Conservation (phyloP, 805 yeast species). For the Wickerhamomyces subpelliculosus region DNA sequence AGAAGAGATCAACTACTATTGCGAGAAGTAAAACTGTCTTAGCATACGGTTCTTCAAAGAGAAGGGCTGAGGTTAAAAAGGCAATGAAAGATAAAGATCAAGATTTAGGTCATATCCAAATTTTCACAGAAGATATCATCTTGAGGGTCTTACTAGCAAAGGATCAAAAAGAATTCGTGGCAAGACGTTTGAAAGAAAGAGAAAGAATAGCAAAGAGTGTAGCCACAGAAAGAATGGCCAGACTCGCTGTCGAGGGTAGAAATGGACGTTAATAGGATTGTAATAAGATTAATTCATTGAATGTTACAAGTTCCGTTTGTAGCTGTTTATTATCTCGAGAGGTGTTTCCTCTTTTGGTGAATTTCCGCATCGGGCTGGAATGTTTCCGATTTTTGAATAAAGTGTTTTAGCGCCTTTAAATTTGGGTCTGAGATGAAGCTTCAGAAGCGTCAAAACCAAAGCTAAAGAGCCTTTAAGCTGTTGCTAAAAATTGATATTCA, state of each 20-base stretch:
- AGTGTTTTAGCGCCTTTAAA: too few species aligned
- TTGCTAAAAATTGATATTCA: background rate
- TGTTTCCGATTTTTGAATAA: too few species aligned
- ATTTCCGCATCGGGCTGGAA: too few species aligned
- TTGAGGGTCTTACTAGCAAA: slow-evolving; percentile 64
- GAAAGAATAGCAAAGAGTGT: slow-evolving; percentile 34
- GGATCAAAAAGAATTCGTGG: slow-evolving; percentile 54
- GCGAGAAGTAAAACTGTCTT: slow-evolving; percentile 60
- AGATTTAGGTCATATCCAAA: slow-evolving; percentile 32
- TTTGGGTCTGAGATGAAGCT: too few species aligned
- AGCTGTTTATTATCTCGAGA: too few species aligned
- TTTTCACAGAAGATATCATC: slow-evolving; percentile 57
- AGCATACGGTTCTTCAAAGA: slow-evolving; percentile 62
- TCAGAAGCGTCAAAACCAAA: too few species aligned
- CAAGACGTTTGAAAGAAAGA: slow-evolving; percentile 52
- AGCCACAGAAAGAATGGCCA: slow-evolving; percentile 25
- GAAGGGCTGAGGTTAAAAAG: slow-evolving; percentile 40
- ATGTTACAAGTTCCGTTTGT: too few species aligned
- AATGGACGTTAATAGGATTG: slow-evolving; percentile 1
- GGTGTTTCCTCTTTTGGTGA: too few species aligned
- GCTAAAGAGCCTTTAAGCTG: background rate
- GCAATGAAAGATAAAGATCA: slow-evolving; percentile 32
- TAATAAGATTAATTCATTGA: too few species aligned
- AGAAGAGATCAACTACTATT: slow-evolving; percentile 35
- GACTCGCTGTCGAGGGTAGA: slow-evolving; percentile 14